phyloP scores from a whole-genome alignment of 768 basidiomycete genomes.

The Lentinula sp. region DNA sequence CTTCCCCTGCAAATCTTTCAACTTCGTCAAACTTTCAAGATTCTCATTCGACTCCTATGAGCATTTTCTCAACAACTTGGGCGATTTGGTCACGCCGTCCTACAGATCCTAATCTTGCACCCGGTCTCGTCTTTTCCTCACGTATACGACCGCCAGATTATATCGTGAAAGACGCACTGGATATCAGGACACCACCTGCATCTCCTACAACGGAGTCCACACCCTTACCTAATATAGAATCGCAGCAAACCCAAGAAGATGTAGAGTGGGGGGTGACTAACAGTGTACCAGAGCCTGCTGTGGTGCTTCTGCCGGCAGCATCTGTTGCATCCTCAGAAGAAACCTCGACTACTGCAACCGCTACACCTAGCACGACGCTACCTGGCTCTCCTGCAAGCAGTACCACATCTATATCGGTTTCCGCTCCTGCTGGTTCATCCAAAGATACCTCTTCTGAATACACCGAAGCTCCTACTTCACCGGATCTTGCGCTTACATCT shows the following conservation, averaged over 20 bases:
- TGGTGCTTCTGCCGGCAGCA: background rate
- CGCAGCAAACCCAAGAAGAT: conserved; percentile 3
- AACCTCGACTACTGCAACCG: conserved; percentile 46
- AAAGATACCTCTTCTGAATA: background rate
- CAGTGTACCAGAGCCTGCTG: background rate
- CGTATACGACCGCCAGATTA: conserved; percentile 55
- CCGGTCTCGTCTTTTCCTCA: conserved; percentile 67
- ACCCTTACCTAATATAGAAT: conserved; percentile 10
- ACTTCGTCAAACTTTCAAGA: conserved; percentile 6
- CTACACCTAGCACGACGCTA: conserved; percentile 44
- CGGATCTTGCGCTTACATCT: background rate
- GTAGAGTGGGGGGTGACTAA: background rate
- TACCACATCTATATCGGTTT: conserved; percentile 7
- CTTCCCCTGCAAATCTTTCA: background rate
- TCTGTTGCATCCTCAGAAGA: conserved; percentile 24
- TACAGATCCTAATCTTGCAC: conserved; percentile 54
- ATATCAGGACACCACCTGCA: conserved; percentile 17
- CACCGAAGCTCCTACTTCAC: background rate
- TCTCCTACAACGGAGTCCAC: background rate
- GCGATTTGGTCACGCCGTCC: conserved; percentile 76
- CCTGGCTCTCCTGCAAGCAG: conserved; percentile 21
- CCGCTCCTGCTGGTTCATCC: background rate
- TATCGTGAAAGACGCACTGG: conserved; percentile 54
- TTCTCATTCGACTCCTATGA: background rate
- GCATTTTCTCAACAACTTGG: conserved; percentile 23